Conservation (phyloP, 2,329 filamentous ascomycete species). For the Tothia fuscella region DNA sequence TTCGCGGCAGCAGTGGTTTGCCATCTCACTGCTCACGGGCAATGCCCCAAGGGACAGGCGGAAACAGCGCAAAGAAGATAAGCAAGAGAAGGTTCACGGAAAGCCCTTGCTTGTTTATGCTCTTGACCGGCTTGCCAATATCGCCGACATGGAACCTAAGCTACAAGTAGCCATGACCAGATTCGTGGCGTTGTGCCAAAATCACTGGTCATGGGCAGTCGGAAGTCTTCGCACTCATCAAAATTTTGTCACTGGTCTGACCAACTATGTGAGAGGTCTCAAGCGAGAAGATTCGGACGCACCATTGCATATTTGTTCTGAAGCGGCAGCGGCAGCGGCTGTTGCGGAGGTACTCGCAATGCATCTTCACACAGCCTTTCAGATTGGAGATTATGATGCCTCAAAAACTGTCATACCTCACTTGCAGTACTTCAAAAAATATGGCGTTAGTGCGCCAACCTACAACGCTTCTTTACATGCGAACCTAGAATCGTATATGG, state of each 20-base stretch:
- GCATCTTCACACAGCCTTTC: conserved; percentile 76
- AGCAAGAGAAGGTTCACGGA: not conserved
- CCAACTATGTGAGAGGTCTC: conserved; percentile 49
- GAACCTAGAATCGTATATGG: conserved; percentile 77
- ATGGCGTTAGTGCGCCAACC: conserved; percentile 63
- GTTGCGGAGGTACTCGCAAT: conserved; percentile 83
- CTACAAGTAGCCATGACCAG: conserved; percentile 53
- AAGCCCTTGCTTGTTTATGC: conserved; percentile 65
- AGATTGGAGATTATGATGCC: conserved; percentile 56
- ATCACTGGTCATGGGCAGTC: conserved; percentile 93
- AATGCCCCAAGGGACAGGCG: conserved; percentile 63
- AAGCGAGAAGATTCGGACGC: conserved; percentile 32
- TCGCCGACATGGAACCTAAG: conserved; percentile 46
- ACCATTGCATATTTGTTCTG: conserved; percentile 21
- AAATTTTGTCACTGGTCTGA: conserved; percentile 59
- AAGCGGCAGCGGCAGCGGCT: conserved; percentile 56
- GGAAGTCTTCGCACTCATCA: conserved; percentile 64
- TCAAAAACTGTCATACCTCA: conserved; percentile 62
- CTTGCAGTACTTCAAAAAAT: conserved; percentile 66
- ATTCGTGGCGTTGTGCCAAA: conserved; percentile 79
- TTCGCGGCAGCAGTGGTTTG: conserved; percentile 91
- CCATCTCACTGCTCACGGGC: conserved; percentile 82
- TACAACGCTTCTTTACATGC: conserved; percentile 83
- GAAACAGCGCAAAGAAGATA: not conserved
- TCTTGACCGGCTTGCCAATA: conserved; percentile 54